A percentile compares a stretch with the other conserved stretches of the same genome.
These are phyloP conservation scores for Nepenthes mirabilis DNA, from an alignment of 148 eudicot species.

Conservation along the genomic window DNA sequence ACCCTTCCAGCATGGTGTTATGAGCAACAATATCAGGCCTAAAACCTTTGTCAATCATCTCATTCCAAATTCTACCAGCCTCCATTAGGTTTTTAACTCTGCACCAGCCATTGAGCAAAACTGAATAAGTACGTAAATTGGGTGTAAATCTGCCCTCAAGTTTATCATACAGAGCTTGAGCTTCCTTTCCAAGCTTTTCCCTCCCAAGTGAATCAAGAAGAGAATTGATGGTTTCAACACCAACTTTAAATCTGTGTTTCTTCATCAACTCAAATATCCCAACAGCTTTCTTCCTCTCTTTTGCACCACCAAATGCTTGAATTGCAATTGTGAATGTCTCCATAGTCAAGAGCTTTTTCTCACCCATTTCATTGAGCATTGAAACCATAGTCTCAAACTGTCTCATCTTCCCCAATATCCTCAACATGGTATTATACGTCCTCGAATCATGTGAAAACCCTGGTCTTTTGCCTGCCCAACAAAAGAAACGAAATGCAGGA, in stretches of 20 bases:
- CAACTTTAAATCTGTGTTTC: conserved; percentile 51
- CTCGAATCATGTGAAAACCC: conserved; percentile 57
- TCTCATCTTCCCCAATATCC: conserved; percentile 61
- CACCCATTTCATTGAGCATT: conserved; percentile 79
- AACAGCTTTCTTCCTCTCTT: conserved; percentile 72
- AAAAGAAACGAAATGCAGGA: conserved; percentile 80
- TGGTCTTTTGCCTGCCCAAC: conserved; percentile 56
- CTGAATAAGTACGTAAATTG: conserved; percentile 37
- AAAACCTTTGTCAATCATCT: conserved; percentile 66
- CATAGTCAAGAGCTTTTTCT: conserved; percentile 48
- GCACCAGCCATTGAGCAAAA: conserved; percentile 81
- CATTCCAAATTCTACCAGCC: conserved; percentile 82
- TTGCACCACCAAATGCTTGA: conserved; percentile 51
- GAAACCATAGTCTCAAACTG: conserved; percentile 85
- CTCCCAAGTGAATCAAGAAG: conserved; percentile 61
- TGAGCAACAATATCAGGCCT: conserved; percentile 74
- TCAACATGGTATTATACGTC: conserved; percentile 66
- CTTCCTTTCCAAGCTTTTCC: conserved; percentile 72
- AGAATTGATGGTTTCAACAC: conserved; percentile 52
- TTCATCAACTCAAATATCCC: conserved; percentile 83
- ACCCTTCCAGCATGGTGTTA: conserved; percentile 73
- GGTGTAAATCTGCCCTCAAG: conserved; percentile 52
- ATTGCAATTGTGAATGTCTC: conserved; percentile 61
- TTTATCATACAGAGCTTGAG: conserved; percentile 47
- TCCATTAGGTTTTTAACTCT: conserved; percentile 63